Conservation (phyloP, 2,329 filamentous ascomycete species). For the Colletotrichum graminicola region DNA sequence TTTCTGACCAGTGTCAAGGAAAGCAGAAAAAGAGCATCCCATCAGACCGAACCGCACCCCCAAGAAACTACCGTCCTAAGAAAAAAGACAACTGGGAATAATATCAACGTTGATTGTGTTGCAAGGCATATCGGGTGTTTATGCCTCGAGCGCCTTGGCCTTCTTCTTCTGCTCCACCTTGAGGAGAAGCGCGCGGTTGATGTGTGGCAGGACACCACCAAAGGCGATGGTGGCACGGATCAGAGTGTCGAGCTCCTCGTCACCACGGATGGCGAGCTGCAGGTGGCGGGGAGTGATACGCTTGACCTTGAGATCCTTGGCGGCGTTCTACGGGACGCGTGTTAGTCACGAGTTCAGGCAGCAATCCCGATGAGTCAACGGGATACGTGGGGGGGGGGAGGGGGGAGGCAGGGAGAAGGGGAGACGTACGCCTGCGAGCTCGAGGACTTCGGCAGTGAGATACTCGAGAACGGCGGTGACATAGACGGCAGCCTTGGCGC, state of each 20-base stretch:
- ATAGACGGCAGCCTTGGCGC: slow-evolving; percentile 98
- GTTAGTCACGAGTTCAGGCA: slow-evolving; percentile 31
- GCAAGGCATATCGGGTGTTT: slow-evolving; percentile 19
- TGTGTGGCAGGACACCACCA: slow-evolving; percentile 97
- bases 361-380: slow-evolving; percentile 28
- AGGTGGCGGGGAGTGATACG: slow-evolving; percentile 98
- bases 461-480: slow-evolving; percentile 99
- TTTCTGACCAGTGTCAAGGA: slow-evolving; percentile 32
- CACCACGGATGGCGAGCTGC: slow-evolving; percentile 96
- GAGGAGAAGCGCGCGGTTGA: slow-evolving; percentile 95
- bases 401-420: not conserved
- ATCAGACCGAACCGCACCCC: slow-evolving; percentile 29
- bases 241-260: slow-evolving; percentile 97
- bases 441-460: slow-evolving; percentile 96
- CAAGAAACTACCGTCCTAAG: slow-evolving; percentile 29
- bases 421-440: slow-evolving; percentile 86
- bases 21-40: slow-evolving; percentile 30
- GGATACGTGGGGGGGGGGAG: slow-evolving; percentile 7
- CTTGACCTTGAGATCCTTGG: slow-evolving; percentile 99
- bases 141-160: slow-evolving; percentile 60
- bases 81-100: slow-evolving; percentile 38
- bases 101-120: slow-evolving; percentile 24
- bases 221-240: slow-evolving; percentile 98
- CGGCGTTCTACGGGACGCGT: slow-evolving; percentile 76
- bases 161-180: slow-evolving; percentile 99